These are phyloP conservation scores for Ambispora gerdemannii DNA, from an alignment of 192 early-diverging fungal species.

Conservation along the genomic window DNA sequence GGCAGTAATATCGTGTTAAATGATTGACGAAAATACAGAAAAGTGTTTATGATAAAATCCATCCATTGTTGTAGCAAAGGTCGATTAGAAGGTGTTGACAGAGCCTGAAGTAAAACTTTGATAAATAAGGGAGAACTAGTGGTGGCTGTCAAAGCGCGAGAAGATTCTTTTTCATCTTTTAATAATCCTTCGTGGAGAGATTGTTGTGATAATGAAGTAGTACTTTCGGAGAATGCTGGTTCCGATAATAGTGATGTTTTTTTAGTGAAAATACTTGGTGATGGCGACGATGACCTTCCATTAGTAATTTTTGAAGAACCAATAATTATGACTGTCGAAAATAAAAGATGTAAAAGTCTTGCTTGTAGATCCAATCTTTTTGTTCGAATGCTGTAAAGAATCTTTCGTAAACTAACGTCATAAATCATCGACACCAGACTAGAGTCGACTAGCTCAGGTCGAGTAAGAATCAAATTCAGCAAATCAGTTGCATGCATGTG, in stretches of 20 bases:
- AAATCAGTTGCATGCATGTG: constrained; percentile 60
- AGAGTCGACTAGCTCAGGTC: constrained; percentile 51
- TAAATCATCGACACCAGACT: constrained; percentile 50
- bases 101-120: constrained; percentile 57
- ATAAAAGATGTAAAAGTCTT: constrained; percentile 54
- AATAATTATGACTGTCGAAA: constrained; percentile 48
- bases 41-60: constrained; percentile 63
- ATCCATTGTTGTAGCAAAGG: constrained; percentile 72
- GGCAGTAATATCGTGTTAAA: constrained; percentile 64
- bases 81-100: constrained; percentile 59
- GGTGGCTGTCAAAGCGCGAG: constrained; percentile 16
- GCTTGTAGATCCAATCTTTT: constrained; percentile 55
- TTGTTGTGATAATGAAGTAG: constrained; percentile 21
- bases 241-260: background rate
- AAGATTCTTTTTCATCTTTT: constrained; percentile 33
- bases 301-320: constrained; percentile 10
- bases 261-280: background rate
- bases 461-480: constrained; percentile 53
- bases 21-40: constrained; percentile 57
- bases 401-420: constrained; percentile 48
- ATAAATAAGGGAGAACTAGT: constrained; percentile 50
- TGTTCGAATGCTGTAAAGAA: constrained; percentile 56
- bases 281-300: background rate
- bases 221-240: constrained; percentile 12
- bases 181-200: background rate